These are phyloP conservation scores for Gonapodya sp. DNA, from an alignment of 192 early-diverging fungal species.

Conservation along the genomic window DNA sequence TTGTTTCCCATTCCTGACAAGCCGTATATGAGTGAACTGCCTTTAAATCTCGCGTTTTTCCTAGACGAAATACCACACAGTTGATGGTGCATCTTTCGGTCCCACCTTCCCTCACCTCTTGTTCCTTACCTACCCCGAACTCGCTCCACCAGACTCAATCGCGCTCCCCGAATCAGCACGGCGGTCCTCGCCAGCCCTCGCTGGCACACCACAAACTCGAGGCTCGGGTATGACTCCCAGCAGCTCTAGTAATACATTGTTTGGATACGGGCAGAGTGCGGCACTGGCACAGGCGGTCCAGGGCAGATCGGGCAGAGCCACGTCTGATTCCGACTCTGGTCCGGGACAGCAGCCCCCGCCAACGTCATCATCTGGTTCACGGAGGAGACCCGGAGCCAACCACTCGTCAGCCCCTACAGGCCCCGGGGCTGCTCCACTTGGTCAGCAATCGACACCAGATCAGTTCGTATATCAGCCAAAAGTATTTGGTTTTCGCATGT, in stretches of 20 bases:
- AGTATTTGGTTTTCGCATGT: constrained; percentile 91
- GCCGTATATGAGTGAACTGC: too few relatives aligned
- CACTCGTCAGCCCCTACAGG: neutral
- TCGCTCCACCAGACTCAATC: constrained; percentile 38
- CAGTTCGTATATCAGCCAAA: constrained; percentile 59
- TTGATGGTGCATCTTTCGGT: constrained; percentile 87
- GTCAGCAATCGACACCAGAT: neutral
- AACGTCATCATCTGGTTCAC: constrained; percentile 22
- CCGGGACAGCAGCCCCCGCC: constrained; percentile 12
- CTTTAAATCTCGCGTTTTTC: too few relatives aligned
- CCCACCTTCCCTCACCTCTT: constrained; percentile 91
- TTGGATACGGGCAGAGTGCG: neutral
- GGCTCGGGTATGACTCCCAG: neutral
- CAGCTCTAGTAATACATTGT: neutral
- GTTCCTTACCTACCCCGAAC: constrained; percentile 74
- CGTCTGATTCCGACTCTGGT: constrained; percentile 7
- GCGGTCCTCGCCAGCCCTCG: neutral
- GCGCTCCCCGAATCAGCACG: constrained; percentile 13
- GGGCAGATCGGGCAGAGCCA: too few relatives aligned
- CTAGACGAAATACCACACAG: too few relatives aligned
- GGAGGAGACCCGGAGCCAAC: neutral
- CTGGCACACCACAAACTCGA: too few relatives aligned
- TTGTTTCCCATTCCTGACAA: too few relatives aligned
- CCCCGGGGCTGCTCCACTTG: neutral
- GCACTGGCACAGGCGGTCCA: too few relatives aligned